Percentiles rank a stretch among this genome's conserved stretches.
phyloP scores from a whole-genome alignment of 2,329 filamentous ascomycete genomes.

The Cladosporium sphaerospermum region DNA sequence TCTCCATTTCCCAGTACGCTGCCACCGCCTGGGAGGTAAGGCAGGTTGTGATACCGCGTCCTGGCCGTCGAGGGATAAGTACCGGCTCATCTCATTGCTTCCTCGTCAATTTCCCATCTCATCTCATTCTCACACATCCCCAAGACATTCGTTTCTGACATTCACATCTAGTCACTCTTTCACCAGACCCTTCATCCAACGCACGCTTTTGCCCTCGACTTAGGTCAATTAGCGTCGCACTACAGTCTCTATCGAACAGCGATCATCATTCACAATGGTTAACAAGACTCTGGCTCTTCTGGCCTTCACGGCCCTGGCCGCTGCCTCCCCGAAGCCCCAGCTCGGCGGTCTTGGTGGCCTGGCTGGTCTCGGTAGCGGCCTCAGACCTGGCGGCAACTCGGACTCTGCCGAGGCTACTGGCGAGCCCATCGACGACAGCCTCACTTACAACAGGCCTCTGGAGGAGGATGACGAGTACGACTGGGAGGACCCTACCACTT shows the following conservation, averaged over 20 bases:
- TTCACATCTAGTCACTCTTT: neutral
- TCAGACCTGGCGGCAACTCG: neutral
- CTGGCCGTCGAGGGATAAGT: slow-evolving; percentile 2
- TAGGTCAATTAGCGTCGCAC: neutral
- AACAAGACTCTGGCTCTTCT: neutral
- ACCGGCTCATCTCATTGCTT: slow-evolving; percentile 1
- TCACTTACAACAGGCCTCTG: slow-evolving; percentile 12
- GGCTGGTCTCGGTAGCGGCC: neutral
- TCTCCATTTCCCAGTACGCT: neutral
- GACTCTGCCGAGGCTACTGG: neutral
- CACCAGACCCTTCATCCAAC: neutral
- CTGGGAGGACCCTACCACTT: neutral
- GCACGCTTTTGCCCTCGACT: neutral
- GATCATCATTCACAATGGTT: slow-evolving; percentile 2
- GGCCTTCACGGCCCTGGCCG: slow-evolving; percentile 5
- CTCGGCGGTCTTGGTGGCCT: neutral
- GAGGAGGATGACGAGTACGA: slow-evolving; percentile 4
- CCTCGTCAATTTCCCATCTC: slow-evolving; percentile 5
- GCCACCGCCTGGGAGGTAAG: neutral
- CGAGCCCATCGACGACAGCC: neutral
- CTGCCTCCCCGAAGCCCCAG: slow-evolving; percentile 5
- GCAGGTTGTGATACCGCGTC: slow-evolving; percentile 2
- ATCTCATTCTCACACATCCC: slow-evolving; percentile 2
- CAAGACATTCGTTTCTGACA: slow-evolving; percentile 1
- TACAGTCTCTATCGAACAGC: neutral